Base-by-base conservation (phyloP, 148 eudicot genomes). In the Mesembryanthemum crystallinum region DNA sequence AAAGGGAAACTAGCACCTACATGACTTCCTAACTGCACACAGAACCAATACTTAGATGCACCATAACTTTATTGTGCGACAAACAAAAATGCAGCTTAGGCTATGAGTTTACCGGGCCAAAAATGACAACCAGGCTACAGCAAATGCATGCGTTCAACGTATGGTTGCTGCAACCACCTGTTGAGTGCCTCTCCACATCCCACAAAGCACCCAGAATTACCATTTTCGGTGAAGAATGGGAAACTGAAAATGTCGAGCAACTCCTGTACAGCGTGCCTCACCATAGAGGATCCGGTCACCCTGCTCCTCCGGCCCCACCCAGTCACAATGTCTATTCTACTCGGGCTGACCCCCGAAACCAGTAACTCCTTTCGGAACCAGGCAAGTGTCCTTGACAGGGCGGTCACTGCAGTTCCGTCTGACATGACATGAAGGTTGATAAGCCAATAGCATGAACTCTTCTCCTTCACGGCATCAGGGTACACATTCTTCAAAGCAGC, bases 361-460 rank as follows among this genome's bases (percentile, higher is more conserved):
- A 96, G 83, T 86, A 96, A 80, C 83, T 88, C 82, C 18, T 80
- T 81, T 8, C 90, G 85, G 51, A 96, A 92, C 88, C 90, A 86
- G 8, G 99, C 99, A 0, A 96, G 88, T 1, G 99, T 96, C 82
- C 98, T 89, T 1, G 99, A 96, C 6, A 96, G 85, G 1, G 99
- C 99, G 0, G 89, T 96, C 23, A 96, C 98, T 8, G 99, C 98
- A 1, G 99, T 96, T 39, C 99, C 99, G 52, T 96, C 99, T 1
- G 99, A 96, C 99, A 96, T 96, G 67, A 96, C 99, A 27, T 96
- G 99, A 7, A 96, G 88, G 79, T 96, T 96, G 67, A 96, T 96
- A 20, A 96, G 93, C 99, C 99, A 96, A 62, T 91, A 92, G 71
- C 88, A 88, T 0, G 92, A 80, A 57, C 94, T 86, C 60, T 89